These are phyloP conservation scores for Punica granatum DNA, from an alignment of 345 rosid species.

Conservation along the genomic window DNA sequence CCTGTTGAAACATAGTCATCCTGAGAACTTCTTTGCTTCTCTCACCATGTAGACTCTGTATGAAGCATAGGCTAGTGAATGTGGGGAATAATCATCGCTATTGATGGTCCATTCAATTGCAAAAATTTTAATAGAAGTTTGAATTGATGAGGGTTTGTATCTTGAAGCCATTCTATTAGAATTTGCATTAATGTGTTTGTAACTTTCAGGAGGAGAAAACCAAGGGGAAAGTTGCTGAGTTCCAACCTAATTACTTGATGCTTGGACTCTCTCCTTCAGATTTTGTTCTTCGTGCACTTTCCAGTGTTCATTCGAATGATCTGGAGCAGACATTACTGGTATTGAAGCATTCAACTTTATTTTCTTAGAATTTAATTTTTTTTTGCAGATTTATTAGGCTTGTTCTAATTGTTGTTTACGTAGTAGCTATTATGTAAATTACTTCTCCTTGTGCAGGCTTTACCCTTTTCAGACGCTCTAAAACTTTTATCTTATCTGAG, in stretches of 20 bases:
- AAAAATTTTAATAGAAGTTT: background rate
- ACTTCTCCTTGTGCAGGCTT: conserved; percentile 38
- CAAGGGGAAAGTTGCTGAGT: conserved; percentile 41
- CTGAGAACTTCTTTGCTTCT: background rate
- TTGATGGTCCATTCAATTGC: background rate
- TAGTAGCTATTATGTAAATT: background rate
- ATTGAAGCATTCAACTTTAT: conserved; percentile 7
- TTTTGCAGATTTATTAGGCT: background rate
- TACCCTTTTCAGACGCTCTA: conserved; percentile 88
- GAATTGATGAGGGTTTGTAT: background rate
- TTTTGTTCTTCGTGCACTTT: conserved; percentile 61
- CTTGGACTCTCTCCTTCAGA: conserved; percentile 73
- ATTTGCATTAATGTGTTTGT: conserved; percentile 5
- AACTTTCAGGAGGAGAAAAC: conserved; percentile 62
- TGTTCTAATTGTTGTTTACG: background rate
- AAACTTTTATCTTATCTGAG: conserved; percentile 66
- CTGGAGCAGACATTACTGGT: conserved; percentile 92
- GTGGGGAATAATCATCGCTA: background rate
- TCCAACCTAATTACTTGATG: conserved; percentile 63
- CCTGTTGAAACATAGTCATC: background rate
- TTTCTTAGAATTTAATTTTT: background rate
- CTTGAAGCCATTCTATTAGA: background rate
- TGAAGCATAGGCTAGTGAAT: background rate
- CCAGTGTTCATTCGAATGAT: conserved; percentile 70
- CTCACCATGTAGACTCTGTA: background rate